Evolutionary conservation across 2,329 filamentous ascomycete genomes (phyloP).

Genomic region (Exserohilum rostratum): DNA sequence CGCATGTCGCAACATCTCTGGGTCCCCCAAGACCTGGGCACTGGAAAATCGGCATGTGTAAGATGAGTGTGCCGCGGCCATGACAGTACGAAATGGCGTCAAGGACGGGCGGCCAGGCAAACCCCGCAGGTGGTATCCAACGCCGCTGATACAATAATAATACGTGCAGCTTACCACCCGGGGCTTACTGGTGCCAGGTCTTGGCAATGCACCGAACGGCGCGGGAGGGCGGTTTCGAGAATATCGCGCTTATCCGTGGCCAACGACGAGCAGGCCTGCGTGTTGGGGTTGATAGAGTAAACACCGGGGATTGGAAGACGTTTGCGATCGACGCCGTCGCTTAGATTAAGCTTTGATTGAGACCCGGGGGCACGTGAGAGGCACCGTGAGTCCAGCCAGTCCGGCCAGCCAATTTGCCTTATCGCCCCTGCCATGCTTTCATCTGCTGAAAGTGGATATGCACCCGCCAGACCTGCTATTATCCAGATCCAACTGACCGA

Average conservation of each 20-base stretch:
- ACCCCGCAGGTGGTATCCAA: no score
- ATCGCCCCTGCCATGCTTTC: neutral
- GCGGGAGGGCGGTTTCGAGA: neutral
- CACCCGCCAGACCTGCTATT: neutral
- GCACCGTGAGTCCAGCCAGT: neutral
- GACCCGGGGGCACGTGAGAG: neutral
- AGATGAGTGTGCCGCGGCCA: neutral
- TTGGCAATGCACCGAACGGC: no score
- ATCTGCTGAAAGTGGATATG: neutral
- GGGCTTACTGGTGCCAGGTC: no score
- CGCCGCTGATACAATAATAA: no score
- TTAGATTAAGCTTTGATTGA: constrained; percentile 12
- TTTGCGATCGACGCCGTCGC: constrained; percentile 1
- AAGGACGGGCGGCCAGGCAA: no score
- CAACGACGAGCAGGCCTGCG: neutral
- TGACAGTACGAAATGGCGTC: no score
- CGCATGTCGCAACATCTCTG: constrained; percentile 2
- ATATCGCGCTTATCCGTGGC: constrained; percentile 2
- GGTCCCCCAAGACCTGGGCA: constrained; percentile 4
- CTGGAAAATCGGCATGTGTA: neutral
- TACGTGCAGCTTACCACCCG: no score
- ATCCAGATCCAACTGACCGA: no score
- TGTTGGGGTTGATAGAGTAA: constrained; percentile 9
- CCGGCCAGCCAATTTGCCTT: no score
- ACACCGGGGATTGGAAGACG: constrained; percentile 11